Base-by-base conservation (phyloP, 352 stramenopile species). In the Blastocystis sp. region DNA sequence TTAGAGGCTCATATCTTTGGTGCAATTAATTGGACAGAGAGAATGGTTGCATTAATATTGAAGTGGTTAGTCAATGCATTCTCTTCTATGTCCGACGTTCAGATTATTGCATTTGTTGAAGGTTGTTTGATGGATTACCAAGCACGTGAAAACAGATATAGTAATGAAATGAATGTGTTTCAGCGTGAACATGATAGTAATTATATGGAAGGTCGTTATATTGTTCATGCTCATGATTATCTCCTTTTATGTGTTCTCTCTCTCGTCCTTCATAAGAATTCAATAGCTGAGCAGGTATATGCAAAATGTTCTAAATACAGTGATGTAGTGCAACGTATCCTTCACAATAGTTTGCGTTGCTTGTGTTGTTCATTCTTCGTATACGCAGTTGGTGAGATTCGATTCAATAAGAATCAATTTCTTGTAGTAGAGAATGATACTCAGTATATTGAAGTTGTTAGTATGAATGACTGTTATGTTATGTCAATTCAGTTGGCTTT, bases 211-310 rank as follows among this genome's bases (percentile, higher is more conserved):
- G 63, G 63, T 24, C 46, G 67, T n/a, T 80, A 9, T 61, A 35
- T 58, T 6, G 11, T 59, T 32, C 67, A 80, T 39, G 16, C 39
- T 0, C 37, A 80, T 42, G 67, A 80, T 42, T 80, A 43, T 39
- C 35, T 59, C n/a, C 43, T 80, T 5, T 52, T 80, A n/a, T 24
- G n/a, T 21, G 14, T 80, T 58, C 43, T 80, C 43, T 57, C 67
- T 56, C n/a, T 80, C 43, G 21, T 32, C 11, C 67, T 58, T 6
- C 43, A n/a, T n/a, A 9, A 9, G 11, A 1, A 42, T 5, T n/a
- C 21, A 3, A n/a, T 27, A 21, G 32, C 32, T 21, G 24, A 59
- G 43, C 37, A 39, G 12, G 21, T 80, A 3, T 14, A 37, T n/a
- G 39, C 35, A 6, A 32, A 46, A 9, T 49, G 24, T 1, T 3